Evolutionary conservation across 225 moss, liverwort and hornwort genomes (phyloP).

Genomic region (Sphagnum contortum): DNA sequence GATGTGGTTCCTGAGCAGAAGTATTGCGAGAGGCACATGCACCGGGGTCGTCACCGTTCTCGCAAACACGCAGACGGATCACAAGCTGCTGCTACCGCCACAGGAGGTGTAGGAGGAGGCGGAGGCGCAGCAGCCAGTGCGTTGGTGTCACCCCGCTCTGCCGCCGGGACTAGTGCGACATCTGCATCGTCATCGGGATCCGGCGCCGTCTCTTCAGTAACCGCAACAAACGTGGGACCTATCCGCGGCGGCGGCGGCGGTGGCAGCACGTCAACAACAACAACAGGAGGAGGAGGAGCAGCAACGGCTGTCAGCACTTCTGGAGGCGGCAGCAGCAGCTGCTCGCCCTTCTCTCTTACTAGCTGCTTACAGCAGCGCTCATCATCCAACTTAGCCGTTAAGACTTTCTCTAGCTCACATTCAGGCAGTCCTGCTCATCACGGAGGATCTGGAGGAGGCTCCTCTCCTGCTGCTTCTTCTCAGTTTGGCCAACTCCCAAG

Average conservation of each 20-base stretch:
- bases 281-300: too few species aligned
- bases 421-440: slow-evolving; percentile 28
- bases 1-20: slow-evolving; percentile 98
- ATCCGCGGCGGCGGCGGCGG: too few species aligned
- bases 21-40: slow-evolving; percentile 99
- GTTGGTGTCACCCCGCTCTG: too few species aligned
- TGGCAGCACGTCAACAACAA: too few species aligned
- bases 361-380: slow-evolving; percentile 31
- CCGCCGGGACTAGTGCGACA: too few species aligned
- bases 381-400: slow-evolving; percentile 63
- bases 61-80: slow-evolving; percentile 38
- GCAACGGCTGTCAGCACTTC: too few species aligned
- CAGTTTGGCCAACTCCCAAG: slow-evolving; percentile 76
- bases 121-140: too few species aligned
- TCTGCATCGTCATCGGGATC: too few species aligned
- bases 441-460: slow-evolving; percentile 27
- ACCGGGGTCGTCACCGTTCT: slow-evolving; percentile 95
- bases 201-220: too few species aligned
- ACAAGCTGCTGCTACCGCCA: too few species aligned
- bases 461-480: slow-evolving; percentile 77
- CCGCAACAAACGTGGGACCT: too few species aligned
- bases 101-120: slow-evolving; percentile 17
- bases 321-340: too few species aligned
- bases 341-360: neutral
- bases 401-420: slow-evolving; percentile 61